A percentile compares a stretch with the other conserved stretches of the same genome.
Evolutionary conservation across 2,329 filamentous ascomycete species (phyloP).

Genomic region (Penicillium corylophilum): DNA sequence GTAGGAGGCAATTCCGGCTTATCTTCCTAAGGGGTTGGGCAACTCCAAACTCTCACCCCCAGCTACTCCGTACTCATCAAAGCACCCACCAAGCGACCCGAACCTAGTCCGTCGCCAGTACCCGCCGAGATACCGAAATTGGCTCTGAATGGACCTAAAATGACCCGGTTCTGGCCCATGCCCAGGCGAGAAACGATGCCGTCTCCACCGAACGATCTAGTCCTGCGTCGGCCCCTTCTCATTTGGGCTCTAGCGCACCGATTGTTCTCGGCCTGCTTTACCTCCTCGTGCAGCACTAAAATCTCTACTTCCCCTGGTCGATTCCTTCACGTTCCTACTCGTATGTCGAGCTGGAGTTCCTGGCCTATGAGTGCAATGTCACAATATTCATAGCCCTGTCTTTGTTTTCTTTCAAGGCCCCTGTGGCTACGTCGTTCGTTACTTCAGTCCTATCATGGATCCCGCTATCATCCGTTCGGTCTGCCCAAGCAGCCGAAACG

Average conservation of each 20-base stretch:
- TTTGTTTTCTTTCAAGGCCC: constrained; percentile 6
- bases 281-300: constrained; percentile 1
- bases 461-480: neutral
- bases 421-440: constrained; percentile 14
- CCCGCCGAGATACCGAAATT: too few relatives aligned
- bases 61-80: too few relatives aligned
- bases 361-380: constrained; percentile 9
- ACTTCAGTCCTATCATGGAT: constrained; percentile 8
- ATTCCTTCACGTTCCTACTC: neutral
- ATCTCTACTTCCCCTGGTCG: neutral
- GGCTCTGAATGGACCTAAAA: too few relatives aligned
- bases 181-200: neutral
- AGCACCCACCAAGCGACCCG: too few relatives aligned
- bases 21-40: too few relatives aligned
- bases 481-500: constrained; percentile 4
- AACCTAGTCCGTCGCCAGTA: too few relatives aligned
- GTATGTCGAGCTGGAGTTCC: neutral
- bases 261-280: constrained; percentile 17
- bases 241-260: constrained; percentile 14
- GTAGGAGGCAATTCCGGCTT: neutral
- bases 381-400: constrained; percentile 5
- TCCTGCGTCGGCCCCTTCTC: constrained; percentile 10
- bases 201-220: constrained; percentile 27
- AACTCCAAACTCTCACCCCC: neutral
- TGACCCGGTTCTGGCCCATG: neutral